A percentile compares a stretch with the other conserved stretches of the same genome.
These are phyloP conservation scores for Yamadazyma oceani DNA, from an alignment of 1,139 yeast species.

Conservation along the genomic window DNA sequence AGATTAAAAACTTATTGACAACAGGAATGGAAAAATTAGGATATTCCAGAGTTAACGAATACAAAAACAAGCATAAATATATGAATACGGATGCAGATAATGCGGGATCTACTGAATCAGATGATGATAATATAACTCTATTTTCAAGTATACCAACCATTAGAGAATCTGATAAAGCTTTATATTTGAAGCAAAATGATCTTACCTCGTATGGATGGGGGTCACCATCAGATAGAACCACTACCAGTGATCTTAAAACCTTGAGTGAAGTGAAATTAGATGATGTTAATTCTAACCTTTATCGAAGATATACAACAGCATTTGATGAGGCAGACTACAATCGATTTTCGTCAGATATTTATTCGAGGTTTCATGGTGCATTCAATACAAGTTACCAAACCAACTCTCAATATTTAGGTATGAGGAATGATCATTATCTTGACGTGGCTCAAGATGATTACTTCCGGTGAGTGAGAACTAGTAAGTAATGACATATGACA, in stretches of 20 bases:
- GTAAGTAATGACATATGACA: background rate
- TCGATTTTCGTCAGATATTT: slow-evolving; percentile 15
- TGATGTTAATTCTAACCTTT: slow-evolving; percentile 5
- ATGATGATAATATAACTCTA: slow-evolving; percentile 3
- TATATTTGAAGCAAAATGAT: slow-evolving; percentile 13
- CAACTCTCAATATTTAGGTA: slow-evolving; percentile 28
- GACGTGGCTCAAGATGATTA: slow-evolving; percentile 34
- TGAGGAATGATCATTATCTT: slow-evolving; percentile 24
- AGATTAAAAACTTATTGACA: slow-evolving; percentile 28
- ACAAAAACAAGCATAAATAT: slow-evolving; percentile 6
- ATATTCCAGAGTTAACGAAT: slow-evolving; percentile 14
- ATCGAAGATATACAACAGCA: slow-evolving; percentile 12
- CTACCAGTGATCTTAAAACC: background rate
- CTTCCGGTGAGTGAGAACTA: slow-evolving; percentile 15
- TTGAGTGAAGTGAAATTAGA: background rate
- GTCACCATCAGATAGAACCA: background rate
- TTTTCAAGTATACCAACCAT: slow-evolving; percentile 11
- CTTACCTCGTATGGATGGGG: slow-evolving; percentile 6
- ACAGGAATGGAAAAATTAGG: slow-evolving; percentile 36
- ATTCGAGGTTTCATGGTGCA: slow-evolving; percentile 5
- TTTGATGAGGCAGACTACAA: slow-evolving; percentile 19
- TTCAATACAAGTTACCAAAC: slow-evolving; percentile 11
- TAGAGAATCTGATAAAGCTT: slow-evolving; percentile 10
- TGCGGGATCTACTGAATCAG: background rate
- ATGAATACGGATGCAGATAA: slow-evolving; percentile 2